phyloP scores from a whole-genome alignment of 2,329 filamentous ascomycete species.

The Fusarium sp. region DNA sequence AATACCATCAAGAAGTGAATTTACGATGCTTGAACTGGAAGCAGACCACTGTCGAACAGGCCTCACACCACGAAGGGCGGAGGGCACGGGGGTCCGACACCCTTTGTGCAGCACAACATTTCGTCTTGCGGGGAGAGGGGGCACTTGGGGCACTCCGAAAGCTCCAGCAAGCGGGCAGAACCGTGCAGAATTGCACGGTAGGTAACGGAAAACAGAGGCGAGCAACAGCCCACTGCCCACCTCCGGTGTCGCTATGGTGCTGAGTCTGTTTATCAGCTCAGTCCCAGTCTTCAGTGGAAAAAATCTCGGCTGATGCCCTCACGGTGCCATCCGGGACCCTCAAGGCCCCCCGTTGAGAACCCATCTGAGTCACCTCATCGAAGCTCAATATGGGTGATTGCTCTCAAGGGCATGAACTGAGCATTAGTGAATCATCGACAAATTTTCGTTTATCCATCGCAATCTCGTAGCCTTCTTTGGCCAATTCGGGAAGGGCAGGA shows the following conservation, averaged over 20 bases:
- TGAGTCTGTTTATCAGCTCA: conserved; percentile 37
- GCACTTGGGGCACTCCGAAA: conserved; percentile 30
- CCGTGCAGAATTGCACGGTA: conserved; percentile 41
- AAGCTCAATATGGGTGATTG: conserved; percentile 31
- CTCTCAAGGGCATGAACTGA: conserved; percentile 31
- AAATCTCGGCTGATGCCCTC: conserved; percentile 43
- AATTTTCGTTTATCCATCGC: conserved; percentile 25
- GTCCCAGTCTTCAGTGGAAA: conserved; percentile 38
- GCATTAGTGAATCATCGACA: conserved; percentile 29
- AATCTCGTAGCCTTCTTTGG: conserved; percentile 25
- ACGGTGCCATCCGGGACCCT: conserved; percentile 42
- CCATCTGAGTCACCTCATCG: conserved; percentile 42
- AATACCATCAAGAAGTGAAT: conserved; percentile 26
- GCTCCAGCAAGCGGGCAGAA: conserved; percentile 37
- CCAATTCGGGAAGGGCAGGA: conserved; percentile 3
- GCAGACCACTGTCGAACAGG: conserved; percentile 34
- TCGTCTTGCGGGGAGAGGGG: conserved; percentile 29
- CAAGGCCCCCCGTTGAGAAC: conserved; percentile 24
- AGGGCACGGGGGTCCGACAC: conserved; percentile 24
- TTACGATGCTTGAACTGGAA: conserved; percentile 31
- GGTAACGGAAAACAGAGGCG: conserved; percentile 36
- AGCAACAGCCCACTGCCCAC: conserved; percentile 43
- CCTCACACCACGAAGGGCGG: conserved; percentile 38
- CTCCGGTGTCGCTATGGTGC: conserved; percentile 43
- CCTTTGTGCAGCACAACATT: conserved; percentile 30